phyloP scores from a whole-genome alignment of 2,329 filamentous ascomycete species.

The Byssoonygena ceratinophila region DNA sequence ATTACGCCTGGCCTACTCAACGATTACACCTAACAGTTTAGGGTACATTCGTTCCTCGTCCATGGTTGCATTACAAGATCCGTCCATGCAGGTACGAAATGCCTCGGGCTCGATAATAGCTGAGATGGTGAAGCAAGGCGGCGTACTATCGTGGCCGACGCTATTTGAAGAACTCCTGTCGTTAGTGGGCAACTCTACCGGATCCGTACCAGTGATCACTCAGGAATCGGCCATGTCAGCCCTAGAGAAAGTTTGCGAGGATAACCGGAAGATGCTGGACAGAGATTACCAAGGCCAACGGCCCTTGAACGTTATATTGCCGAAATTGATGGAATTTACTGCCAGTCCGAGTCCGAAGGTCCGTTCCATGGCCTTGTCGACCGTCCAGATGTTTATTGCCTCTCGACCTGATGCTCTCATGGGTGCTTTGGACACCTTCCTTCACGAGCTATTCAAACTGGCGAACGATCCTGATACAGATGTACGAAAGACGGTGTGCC shows the following conservation, averaged over 20 bases:
- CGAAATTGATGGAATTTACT: constrained; percentile 80
- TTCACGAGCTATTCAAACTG: constrained; percentile 72
- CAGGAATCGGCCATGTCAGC: constrained; percentile 93
- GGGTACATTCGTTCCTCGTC: constrained; percentile 69
- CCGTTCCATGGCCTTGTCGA: constrained; percentile 64
- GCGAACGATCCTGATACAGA: constrained; percentile 67
- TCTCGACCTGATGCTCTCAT: constrained; percentile 74
- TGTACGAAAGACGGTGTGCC: constrained; percentile 84
- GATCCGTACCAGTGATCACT: constrained; percentile 56
- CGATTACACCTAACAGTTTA: constrained; percentile 62
- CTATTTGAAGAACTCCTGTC: constrained; percentile 72
- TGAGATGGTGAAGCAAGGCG: constrained; percentile 74
- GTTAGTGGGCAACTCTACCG: constrained; percentile 62
- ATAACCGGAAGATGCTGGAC: constrained; percentile 78
- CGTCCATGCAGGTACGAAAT: constrained; percentile 69
- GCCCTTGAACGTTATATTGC: constrained; percentile 77
- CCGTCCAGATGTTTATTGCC: constrained; percentile 85
- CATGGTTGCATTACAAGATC: constrained; percentile 69
- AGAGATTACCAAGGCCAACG: constrained; percentile 79
- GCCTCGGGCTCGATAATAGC: constrained; percentile 91
- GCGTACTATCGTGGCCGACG: constrained; percentile 83
- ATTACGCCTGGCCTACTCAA: constrained; percentile 62
- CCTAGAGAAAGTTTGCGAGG: constrained; percentile 90
- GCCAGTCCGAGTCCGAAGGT: constrained; percentile 66
- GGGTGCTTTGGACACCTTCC: constrained; percentile 66